A percentile compares a stretch with the other conserved stretches of the same genome.
Evolutionary conservation across 768 basidiomycete species (phyloP).

Genomic region (Panus rudis): DNA sequence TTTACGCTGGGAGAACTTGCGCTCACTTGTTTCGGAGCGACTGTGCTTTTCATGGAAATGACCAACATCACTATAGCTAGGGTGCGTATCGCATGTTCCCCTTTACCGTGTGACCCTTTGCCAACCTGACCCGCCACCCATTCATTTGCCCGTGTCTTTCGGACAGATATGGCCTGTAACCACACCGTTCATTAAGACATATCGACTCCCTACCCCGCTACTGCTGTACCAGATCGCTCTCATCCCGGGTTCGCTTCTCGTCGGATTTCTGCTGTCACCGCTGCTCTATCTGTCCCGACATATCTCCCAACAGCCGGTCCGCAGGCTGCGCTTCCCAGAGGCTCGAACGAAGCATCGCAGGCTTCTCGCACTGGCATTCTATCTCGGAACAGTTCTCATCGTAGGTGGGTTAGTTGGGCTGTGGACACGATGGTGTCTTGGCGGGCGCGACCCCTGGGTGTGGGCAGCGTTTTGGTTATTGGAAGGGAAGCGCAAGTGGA

Average conservation of each 20-base stretch:
- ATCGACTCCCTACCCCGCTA: slow-evolving; percentile 86
- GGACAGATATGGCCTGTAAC: slow-evolving; percentile 70
- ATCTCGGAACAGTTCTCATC: slow-evolving; percentile 66
- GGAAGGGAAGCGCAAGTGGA: slow-evolving; percentile 73
- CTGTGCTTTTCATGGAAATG: slow-evolving; percentile 79
- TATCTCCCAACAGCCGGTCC: slow-evolving; percentile 80
- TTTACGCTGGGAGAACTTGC: slow-evolving; percentile 95
- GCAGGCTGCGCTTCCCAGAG: slow-evolving; percentile 72
- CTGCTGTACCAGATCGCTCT: slow-evolving; percentile 89
- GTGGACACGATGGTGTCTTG: slow-evolving; percentile 88
- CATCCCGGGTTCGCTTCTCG: slow-evolving; percentile 84
- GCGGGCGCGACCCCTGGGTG: slow-evolving; percentile 78
- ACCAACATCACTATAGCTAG: slow-evolving; percentile 76
- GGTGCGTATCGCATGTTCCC: slow-evolving; percentile 41
- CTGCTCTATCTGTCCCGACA: slow-evolving; percentile 87
- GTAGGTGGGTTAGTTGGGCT: slow-evolving; percentile 79
- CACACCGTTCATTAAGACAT: slow-evolving; percentile 84
- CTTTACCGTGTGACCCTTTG: background rate
- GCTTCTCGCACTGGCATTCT: slow-evolving; percentile 80
- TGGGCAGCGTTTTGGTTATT: slow-evolving; percentile 78
- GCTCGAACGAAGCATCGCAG: slow-evolving; percentile 80
- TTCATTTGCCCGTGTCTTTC: slow-evolving; percentile 2
- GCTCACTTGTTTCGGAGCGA: slow-evolving; percentile 82
- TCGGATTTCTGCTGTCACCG: slow-evolving; percentile 93
- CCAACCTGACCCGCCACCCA: background rate